These are phyloP conservation scores for Leptodermis oblonga DNA, from an alignment of 257 asterid genomes.

Conservation along the genomic window DNA sequence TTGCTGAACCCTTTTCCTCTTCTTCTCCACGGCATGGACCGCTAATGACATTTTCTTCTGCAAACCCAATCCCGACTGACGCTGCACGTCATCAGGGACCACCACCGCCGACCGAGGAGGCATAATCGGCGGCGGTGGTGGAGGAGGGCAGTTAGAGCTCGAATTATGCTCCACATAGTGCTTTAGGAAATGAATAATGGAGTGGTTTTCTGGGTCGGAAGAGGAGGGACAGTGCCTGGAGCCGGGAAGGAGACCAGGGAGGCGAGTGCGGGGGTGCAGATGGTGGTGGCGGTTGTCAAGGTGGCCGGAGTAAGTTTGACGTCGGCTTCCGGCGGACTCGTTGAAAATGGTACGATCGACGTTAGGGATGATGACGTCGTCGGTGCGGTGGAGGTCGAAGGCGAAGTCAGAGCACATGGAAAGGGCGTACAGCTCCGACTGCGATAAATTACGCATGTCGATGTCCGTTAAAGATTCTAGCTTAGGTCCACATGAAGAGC, in stretches of 20 bases:
- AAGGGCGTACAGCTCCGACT: slow-evolving; percentile 76
- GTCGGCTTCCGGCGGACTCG: slow-evolving; percentile 87
- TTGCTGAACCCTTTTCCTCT: slow-evolving; percentile 39
- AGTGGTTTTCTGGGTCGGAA: slow-evolving; percentile 67
- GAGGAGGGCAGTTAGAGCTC: slow-evolving; percentile 40
- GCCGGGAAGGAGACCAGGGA: slow-evolving; percentile 52
- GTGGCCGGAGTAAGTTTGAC: slow-evolving; percentile 76
- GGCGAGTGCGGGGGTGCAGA: slow-evolving; percentile 52
- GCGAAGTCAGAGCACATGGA: slow-evolving; percentile 56
- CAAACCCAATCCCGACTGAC: slow-evolving; percentile 38
- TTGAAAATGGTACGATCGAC: slow-evolving; percentile 75
- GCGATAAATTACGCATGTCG: slow-evolving; percentile 56
- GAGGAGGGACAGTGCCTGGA: slow-evolving; percentile 29
- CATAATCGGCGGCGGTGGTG: slow-evolving; percentile 51
- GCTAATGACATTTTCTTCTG: slow-evolving; percentile 34
- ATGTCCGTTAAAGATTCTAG: slow-evolving; percentile 44
- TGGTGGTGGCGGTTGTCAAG: slow-evolving; percentile 35
- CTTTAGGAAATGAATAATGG: slow-evolving; percentile 67
- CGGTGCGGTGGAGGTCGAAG: slow-evolving; percentile 39
- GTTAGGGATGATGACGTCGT: slow-evolving; percentile 56
- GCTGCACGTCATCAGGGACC: neutral
- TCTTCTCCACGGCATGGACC: slow-evolving; percentile 27
- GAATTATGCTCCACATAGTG: slow-evolving; percentile 52
- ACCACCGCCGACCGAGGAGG: slow-evolving; percentile 18
- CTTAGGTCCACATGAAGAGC: slow-evolving; percentile 30